Conservation (phyloP, 108 stramenopile genomes). For the Fistulifera solaris region DNA sequence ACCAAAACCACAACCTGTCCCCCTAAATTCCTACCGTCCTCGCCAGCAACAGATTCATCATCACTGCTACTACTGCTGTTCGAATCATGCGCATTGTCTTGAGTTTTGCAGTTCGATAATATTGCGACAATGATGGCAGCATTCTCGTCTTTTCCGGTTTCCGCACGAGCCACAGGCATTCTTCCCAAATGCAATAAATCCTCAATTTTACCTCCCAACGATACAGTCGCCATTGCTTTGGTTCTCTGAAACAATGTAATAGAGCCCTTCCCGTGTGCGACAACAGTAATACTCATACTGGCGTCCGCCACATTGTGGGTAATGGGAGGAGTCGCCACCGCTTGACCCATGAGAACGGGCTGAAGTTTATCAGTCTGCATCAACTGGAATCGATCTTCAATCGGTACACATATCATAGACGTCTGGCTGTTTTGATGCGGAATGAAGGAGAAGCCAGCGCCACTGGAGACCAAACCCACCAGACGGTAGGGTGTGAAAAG, state of each 20-base stretch:
- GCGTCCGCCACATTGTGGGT: constrained; percentile 57
- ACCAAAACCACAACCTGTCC: constrained; percentile 59
- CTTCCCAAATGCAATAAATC: constrained; percentile 63
- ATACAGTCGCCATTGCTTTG: constrained; percentile 33
- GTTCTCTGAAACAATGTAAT: constrained; percentile 53
- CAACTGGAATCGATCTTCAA: constrained; percentile 74
- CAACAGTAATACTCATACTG: constrained; percentile 43
- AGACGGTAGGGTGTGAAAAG: constrained; percentile 66
- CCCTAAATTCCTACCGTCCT: constrained; percentile 13
- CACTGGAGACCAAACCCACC: constrained; percentile 41
- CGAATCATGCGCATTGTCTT: constrained; percentile 6
- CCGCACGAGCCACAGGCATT: constrained; percentile 41
- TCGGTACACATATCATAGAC: constrained; percentile 49
- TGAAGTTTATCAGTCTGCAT: constrained; percentile 54
- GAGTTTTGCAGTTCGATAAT: constrained; percentile 29
- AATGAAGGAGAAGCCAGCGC: constrained; percentile 47
- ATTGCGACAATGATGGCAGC: constrained; percentile 50
- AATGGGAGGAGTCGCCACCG: constrained; percentile 35
- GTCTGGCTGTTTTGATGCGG: constrained; percentile 39
- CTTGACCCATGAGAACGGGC: constrained; percentile 62
- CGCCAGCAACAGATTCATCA: constrained; percentile 15
- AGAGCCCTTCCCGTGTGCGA: constrained; percentile 37
- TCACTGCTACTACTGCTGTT: constrained; percentile 8
- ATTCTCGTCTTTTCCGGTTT: constrained; percentile 66
- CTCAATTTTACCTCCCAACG: constrained; percentile 25